A percentile compares a stretch with the other conserved stretches of the same genome.
These are phyloP conservation scores for Allium fistulosum DNA, from an alignment of 106 monocot species.

Conservation along the genomic window DNA sequence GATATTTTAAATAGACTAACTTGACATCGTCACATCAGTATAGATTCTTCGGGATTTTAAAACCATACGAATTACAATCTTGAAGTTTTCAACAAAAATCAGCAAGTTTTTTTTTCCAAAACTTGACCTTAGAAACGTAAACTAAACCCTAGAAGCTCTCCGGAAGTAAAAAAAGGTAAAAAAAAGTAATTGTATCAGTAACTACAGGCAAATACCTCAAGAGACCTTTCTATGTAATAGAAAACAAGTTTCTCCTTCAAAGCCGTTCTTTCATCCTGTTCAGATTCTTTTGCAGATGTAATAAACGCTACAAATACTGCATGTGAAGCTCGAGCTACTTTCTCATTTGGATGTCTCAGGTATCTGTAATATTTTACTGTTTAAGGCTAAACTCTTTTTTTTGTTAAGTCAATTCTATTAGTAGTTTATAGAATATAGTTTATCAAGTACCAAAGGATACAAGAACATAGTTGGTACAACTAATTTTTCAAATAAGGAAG, in stretches of 20 bases:
- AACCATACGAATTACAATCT: no score
- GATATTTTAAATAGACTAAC: no score
- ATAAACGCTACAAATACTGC: constrained; percentile 81
- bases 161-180: no score
- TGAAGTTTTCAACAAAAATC: no score
- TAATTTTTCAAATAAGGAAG: constrained; percentile 41
- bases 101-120: no score
- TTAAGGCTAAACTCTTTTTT: constrained; percentile 11
- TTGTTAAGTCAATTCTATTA: not conserved
- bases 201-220: constrained; percentile 42
- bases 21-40: no score
- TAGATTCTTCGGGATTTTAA: no score
- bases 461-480: constrained; percentile 79
- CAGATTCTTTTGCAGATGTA: constrained; percentile 60
- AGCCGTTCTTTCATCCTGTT: constrained; percentile 33
- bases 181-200: no score
- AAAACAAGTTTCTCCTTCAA: constrained; percentile 84
- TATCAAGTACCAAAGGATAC: constrained; percentile 59
- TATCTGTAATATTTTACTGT: constrained; percentile 41
- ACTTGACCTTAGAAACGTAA: no score
- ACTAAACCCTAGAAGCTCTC: no score
- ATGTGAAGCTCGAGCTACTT: constrained; percentile 88
- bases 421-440: not conserved
- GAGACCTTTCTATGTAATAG: constrained; percentile 77
- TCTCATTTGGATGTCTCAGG: constrained; percentile 77